Evolutionary conservation across 345 rosid genomes (phyloP).

Genomic region (Bruguiera gymnorhiza): DNA sequence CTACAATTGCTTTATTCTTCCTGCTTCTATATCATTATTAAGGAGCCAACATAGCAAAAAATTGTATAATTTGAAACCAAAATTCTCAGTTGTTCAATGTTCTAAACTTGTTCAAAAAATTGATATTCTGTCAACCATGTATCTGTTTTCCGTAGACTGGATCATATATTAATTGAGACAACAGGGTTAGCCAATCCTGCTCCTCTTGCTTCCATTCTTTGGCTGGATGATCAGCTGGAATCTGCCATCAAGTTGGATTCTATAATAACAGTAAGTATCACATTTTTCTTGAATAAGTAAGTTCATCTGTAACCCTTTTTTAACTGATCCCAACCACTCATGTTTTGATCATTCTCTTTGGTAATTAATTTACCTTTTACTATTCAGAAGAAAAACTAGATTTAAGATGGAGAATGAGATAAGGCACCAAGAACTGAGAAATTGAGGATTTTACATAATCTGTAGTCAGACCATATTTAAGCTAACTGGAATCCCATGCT

Average conservation of each 20-base stretch:
- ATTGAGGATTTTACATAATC: no score
- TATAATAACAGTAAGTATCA: slow-evolving; percentile 65
- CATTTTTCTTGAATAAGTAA: neutral
- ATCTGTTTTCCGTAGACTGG: slow-evolving; percentile 48
- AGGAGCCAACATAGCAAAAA: neutral
- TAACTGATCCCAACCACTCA: neutral
- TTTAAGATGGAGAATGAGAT: neutral
- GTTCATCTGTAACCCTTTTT: neutral
- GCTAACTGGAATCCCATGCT: neutral
- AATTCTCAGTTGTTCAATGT: neutral
- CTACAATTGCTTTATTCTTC: neutral
- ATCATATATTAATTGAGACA: slow-evolving; percentile 93
- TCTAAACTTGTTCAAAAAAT: neutral
- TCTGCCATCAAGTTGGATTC: slow-evolving; percentile 88
- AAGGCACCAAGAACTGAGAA: neutral
- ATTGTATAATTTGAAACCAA: neutral
- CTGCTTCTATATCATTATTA: neutral
- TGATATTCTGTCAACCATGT: slow-evolving; percentile 7
- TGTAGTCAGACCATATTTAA: neutral
- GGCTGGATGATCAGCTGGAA: slow-evolving; percentile 96
- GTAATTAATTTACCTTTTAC: neutral
- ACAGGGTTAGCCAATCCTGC: slow-evolving; percentile 98
- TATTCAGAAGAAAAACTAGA: neutral
- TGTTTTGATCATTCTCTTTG: neutral
- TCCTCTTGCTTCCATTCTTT: slow-evolving; percentile 86